Conservation (phyloP, 768 basidiomycete species). For the Boletus barrowsii region DNA sequence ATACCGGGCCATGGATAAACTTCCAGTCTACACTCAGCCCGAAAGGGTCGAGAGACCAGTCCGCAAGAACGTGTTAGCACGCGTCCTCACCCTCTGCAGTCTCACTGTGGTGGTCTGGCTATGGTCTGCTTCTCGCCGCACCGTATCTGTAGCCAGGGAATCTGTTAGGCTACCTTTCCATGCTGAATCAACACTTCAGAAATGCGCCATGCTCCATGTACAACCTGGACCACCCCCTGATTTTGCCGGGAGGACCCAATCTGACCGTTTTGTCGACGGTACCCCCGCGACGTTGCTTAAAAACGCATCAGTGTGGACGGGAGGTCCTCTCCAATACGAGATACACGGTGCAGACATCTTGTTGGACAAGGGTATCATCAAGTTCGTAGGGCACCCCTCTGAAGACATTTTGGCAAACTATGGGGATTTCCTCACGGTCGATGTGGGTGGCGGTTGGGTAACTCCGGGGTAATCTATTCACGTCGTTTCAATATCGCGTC, state of each 20-base stretch:
- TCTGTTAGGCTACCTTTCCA: slow-evolving; percentile 27
- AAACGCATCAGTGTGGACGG: slow-evolving; percentile 57
- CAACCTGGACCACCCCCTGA: slow-evolving; percentile 37
- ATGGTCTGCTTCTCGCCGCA: slow-evolving; percentile 17
- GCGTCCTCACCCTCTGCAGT: slow-evolving; percentile 19
- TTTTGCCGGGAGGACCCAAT: slow-evolving; percentile 33
- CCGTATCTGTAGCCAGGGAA: neutral
- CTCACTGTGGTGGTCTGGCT: slow-evolving; percentile 15
- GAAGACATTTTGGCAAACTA: slow-evolving; percentile 31
- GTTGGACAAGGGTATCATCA: slow-evolving; percentile 39
- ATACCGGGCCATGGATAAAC: slow-evolving; percentile 25
- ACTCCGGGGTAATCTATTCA: slow-evolving; percentile 55
- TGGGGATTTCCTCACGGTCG: slow-evolving; percentile 49
- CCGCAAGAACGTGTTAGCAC: slow-evolving; percentile 12
- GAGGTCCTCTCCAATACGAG: slow-evolving; percentile 35
- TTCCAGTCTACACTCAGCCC: slow-evolving; percentile 16
- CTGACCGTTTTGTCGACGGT: slow-evolving; percentile 38
- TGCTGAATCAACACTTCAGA: slow-evolving; percentile 29
- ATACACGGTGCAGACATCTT: slow-evolving; percentile 39
- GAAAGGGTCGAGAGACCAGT: slow-evolving; percentile 9
- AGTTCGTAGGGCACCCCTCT: slow-evolving; percentile 41
- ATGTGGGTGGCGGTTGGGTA: slow-evolving; percentile 65
- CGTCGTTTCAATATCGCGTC: slow-evolving; percentile 29
- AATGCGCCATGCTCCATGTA: slow-evolving; percentile 34
- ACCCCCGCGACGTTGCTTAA: slow-evolving; percentile 38